A percentile compares a stretch with the other conserved stretches of the same genome.
phyloP scores from a whole-genome alignment of 352 stramenopile genomes.

The Peronosclerospora sorghi region DNA sequence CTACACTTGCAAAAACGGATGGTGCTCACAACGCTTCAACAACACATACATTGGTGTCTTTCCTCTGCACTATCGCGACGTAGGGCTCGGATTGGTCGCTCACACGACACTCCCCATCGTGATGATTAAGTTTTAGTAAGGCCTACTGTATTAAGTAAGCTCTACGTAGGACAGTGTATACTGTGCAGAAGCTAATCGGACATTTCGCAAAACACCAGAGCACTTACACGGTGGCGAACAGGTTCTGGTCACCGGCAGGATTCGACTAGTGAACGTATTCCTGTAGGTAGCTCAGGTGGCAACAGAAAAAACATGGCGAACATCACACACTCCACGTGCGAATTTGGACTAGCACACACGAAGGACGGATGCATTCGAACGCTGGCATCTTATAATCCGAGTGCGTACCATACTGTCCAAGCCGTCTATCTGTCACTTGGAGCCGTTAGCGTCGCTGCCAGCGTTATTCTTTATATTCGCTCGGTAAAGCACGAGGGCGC shows the following conservation, averaged over 20 bases:
- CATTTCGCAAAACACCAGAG: constrained; percentile 17
- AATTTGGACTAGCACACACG: constrained; percentile 21
- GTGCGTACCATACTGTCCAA: constrained; percentile 21
- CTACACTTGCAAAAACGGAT: neutral
- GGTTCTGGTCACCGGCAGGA: too few relatives aligned
- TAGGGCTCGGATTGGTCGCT: constrained; percentile 8
- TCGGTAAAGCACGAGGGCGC: constrained; percentile 26
- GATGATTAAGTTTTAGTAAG: constrained; percentile 3
- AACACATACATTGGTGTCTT: neutral
- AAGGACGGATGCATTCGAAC: constrained; percentile 22
- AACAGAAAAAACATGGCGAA: constrained; percentile 13
- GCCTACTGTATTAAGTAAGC: too few relatives aligned
- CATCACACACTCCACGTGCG: constrained; percentile 26
- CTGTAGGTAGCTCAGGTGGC: too few relatives aligned
- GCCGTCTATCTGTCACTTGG: constrained; percentile 22
- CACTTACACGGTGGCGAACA: neutral
- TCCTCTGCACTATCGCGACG: neutral
- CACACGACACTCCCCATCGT: constrained; percentile 13
- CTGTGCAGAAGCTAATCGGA: neutral
- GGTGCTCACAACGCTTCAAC: neutral
- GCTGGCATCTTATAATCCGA: constrained; percentile 19
- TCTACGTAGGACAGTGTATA: too few relatives aligned
- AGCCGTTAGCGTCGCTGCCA: constrained; percentile 15
- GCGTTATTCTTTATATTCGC: constrained; percentile 26
- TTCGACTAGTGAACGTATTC: too few relatives aligned